A percentile compares a stretch with the other conserved stretches of the same genome.
Conservation (phyloP, 1,284 basidiomycete species). For the Rhodotorula sp. region DNA sequence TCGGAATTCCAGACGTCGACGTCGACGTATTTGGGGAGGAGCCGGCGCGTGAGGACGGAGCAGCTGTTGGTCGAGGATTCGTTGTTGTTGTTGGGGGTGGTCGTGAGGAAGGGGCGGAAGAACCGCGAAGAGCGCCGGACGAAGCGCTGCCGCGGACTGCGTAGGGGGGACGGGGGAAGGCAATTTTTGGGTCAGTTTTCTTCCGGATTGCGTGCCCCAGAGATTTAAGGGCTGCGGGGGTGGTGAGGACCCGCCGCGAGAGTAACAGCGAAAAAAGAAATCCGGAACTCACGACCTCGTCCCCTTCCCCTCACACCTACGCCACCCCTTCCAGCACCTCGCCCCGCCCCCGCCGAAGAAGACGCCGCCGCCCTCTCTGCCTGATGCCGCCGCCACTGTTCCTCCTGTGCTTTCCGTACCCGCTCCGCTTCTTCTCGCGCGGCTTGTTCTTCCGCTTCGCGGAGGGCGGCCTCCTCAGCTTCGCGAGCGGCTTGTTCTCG, state of each 20-base stretch:
- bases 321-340: not conserved
- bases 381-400: slow-evolving; percentile 1
- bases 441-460: slow-evolving; percentile 4
- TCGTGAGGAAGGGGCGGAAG: not conserved
- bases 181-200: not conserved
- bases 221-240: not conserved
- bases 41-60: no score
- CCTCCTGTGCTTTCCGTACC: slow-evolving; percentile 4
- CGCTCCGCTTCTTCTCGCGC: slow-evolving; percentile 8
- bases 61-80: not conserved
- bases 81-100: not conserved
- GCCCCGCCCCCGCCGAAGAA: no score
- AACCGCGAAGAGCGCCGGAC: slow-evolving; percentile 2
- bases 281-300: not conserved
- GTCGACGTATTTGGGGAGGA: no score
- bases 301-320: slow-evolving; percentile 1
- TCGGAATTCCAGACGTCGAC: no score
- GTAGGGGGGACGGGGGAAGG: not conserved
- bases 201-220: not conserved
- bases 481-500: slow-evolving; percentile 6
- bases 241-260: not conserved
- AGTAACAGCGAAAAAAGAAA: not conserved
- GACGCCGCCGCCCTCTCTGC: not conserved
- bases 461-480: slow-evolving; percentile 6
- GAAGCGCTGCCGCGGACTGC: slow-evolving; percentile 10